These are phyloP conservation scores for Saturnispora zaruensis DNA, from an alignment of 805 yeast genomes.

Conservation along the genomic window DNA sequence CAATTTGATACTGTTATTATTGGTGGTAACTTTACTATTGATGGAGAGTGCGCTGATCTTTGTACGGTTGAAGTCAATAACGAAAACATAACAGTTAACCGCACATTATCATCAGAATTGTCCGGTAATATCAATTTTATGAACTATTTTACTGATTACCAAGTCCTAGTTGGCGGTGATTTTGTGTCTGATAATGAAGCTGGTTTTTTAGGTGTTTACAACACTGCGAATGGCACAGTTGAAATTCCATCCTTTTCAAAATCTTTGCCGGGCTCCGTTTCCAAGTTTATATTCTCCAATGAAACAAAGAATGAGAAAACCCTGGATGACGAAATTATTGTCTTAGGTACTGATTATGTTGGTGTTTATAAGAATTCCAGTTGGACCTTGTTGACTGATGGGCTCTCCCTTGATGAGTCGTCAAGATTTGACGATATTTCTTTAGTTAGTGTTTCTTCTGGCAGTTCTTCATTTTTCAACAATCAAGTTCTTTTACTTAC, in stretches of 20 bases:
- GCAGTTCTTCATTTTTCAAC: conserved; percentile 34
- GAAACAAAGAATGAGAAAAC: conserved; percentile 35
- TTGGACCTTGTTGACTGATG: conserved; percentile 40
- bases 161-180: conserved; percentile 44
- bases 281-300: conserved; percentile 16
- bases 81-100: conserved; percentile 17
- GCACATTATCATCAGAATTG: conserved; percentile 44
- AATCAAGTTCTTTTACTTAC: conserved; percentile 44
- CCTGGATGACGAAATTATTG: conserved; percentile 34
- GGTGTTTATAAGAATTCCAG: conserved; percentile 37
- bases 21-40: conserved; percentile 58
- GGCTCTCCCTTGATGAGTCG: conserved; percentile 27
- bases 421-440: conserved; percentile 35
- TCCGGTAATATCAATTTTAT: conserved; percentile 50
- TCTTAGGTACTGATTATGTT: conserved; percentile 33
- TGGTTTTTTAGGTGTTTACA: conserved; percentile 43
- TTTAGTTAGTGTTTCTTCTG: conserved; percentile 20
- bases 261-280: conserved; percentile 28
- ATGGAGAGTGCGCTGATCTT: conserved; percentile 43
- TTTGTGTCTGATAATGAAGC: conserved; percentile 30
- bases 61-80: conserved; percentile 53
- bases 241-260: conserved; percentile 21
- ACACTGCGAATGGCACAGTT: conserved; percentile 34
- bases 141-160: conserved; percentile 33
- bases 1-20: conserved; percentile 43